Evolutionary conservation across 768 basidiomycete genomes (phyloP), one percentile per base, ranked within the genome.

Genomic region (Calocera viscosa): DNA sequence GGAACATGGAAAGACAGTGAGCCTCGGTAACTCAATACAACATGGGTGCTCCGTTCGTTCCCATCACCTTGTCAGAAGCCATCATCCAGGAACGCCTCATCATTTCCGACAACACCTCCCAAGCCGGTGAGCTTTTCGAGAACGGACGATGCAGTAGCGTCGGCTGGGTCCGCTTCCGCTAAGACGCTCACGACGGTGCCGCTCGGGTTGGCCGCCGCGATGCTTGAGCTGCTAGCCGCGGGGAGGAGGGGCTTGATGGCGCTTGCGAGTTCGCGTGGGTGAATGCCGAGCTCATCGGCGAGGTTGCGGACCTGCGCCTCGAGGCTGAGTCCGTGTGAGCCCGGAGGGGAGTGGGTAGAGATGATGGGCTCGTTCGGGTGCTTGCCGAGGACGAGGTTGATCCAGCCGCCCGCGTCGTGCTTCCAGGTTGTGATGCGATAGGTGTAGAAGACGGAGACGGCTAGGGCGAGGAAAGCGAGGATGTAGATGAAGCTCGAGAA

Each of bases 391-490:
- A 67, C 8, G 33, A 69, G 68, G 35, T 69, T 69, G 63, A 67
- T 47, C 68, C 68, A 69, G 19, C 68, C 68, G 16, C 68, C 68
- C 30, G 68, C 33, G 12, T 65, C 30, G 41, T 40, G 17, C 64
- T 69, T 69, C 66, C 66, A 67, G 40, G 67, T 66, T 7, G 68
- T 67, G 64, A 69, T 38, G n/a, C 68, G 60, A 34, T 65, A 69
- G 40, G 66, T 43, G 67, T 69, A 69, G 66, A 69, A 67, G n/a
- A 63, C 26, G 32, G 64, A 49, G 38, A 69, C 16, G 43, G 34
- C 26, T 11, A 69, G 43, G 2, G 64, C 47, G 28, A 33, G 30
- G 64, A 67, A 28, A 19, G 68, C 40, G 28, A 69, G 43, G 49
- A 30, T 30, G 68, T 69, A 64, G 22, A 69, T 65, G 64, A 69